Percentiles rank a stretch among this genome's conserved stretches.
phyloP scores from a whole-genome alignment of 208 protist species.

The Phytomonas francai region DNA sequence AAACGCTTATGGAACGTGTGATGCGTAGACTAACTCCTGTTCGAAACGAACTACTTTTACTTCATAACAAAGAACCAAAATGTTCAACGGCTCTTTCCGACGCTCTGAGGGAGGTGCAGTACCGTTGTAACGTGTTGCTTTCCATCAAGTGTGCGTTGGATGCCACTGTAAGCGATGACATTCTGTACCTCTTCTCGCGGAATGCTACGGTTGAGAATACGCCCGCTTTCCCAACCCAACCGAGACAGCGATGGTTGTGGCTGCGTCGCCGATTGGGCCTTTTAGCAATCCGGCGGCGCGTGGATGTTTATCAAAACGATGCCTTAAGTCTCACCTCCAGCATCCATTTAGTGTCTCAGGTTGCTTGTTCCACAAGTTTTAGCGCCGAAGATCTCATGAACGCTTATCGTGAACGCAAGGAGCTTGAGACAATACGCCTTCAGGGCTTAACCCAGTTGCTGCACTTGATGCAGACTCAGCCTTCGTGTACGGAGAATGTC shows the following conservation, averaged over 20 bases:
- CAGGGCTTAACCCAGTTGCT: conserved; percentile 25
- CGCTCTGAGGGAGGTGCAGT: conserved; percentile 1
- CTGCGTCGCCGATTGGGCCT: not conserved
- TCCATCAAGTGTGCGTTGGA: not conserved
- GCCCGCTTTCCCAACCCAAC: not conserved
- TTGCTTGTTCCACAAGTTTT: conserved; percentile 15
- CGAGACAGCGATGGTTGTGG: not conserved
- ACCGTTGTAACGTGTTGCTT: not conserved
- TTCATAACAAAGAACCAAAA: not conserved
- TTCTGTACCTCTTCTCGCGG: not conserved
- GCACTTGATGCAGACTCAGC: conserved; percentile 17
- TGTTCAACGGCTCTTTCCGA: not conserved
- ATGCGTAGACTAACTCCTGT: conserved; percentile 1
- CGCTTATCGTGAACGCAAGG: conserved; percentile 25
- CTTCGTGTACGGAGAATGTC: conserved; percentile 24
- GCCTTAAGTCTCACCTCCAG: not conserved
- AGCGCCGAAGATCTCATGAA: conserved; percentile 16
- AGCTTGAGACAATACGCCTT: conserved; percentile 22
- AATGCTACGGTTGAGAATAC: not conserved
- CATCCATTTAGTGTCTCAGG: not conserved
- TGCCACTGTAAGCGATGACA: not conserved
- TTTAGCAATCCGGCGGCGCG: not conserved
- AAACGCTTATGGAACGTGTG: not conserved
- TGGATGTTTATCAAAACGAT: not conserved
- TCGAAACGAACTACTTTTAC: conserved; percentile 2